Evolutionary conservation across 495 filamentous ascomycete species (phyloP).

Genomic region (Hypoxylon perforatum): DNA sequence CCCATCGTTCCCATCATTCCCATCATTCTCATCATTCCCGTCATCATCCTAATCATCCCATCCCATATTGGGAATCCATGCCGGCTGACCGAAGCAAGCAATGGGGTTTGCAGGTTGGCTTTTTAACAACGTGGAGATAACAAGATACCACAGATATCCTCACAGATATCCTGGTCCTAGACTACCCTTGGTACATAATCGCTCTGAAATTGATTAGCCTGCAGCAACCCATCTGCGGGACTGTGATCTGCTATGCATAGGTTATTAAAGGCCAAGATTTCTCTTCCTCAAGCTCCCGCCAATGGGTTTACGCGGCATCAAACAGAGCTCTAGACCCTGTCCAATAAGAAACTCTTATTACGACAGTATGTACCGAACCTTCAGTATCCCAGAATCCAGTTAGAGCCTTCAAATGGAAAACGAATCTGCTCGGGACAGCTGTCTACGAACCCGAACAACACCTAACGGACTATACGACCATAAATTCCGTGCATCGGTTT

Average conservation of each 20-base stretch:
- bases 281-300: slow-evolving; percentile 25
- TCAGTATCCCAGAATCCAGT: no score
- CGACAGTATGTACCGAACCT: slow-evolving; percentile 20
- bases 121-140: no score
- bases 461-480: slow-evolving; percentile 1
- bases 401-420: slow-evolving; percentile 25
- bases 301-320: slow-evolving; percentile 21
- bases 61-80: no score
- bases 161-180: no score
- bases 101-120: no score
- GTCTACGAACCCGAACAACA: slow-evolving; percentile 4
- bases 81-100: no score
- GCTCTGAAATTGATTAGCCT: slow-evolving; percentile 40
- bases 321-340: slow-evolving; percentile 22
- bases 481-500: slow-evolving; percentile 23
- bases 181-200: no score
- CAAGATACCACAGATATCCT: no score
- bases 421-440: slow-evolving; percentile 37
- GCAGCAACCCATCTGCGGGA: slow-evolving; percentile 33
- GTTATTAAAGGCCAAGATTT: slow-evolving; percentile 38
- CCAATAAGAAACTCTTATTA: slow-evolving; percentile 12
- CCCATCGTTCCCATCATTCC: no score
- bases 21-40: no score
- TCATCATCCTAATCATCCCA: no score
- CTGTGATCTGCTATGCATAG: slow-evolving; percentile 44